Conservation (phyloP, 1,139 yeast genomes). For the Zhuliangozyma blackwelliae region DNA sequence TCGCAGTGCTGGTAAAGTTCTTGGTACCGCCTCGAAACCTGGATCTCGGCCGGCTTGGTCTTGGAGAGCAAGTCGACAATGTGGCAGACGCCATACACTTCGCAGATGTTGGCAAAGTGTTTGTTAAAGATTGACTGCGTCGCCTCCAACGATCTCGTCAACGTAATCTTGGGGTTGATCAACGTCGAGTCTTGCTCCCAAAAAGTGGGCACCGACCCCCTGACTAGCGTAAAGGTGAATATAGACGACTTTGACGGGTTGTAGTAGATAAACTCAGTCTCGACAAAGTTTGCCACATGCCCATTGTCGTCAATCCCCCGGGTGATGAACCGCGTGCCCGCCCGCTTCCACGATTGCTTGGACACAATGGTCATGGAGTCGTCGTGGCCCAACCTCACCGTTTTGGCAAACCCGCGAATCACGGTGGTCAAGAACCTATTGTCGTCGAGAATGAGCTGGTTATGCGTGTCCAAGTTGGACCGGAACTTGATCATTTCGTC, state of each 20-base stretch:
- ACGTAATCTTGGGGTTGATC: slow-evolving; percentile 78
- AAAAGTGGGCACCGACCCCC: slow-evolving; percentile 94
- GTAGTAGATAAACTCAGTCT: slow-evolving; percentile 76
- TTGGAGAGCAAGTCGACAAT: slow-evolving; percentile 74
- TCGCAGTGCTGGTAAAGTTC: slow-evolving; percentile 47
- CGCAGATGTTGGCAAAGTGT: slow-evolving; percentile 68
- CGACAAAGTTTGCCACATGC: slow-evolving; percentile 93
- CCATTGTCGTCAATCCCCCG: slow-evolving; percentile 96
- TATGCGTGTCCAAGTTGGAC: slow-evolving; percentile 58
- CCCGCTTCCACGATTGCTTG: slow-evolving; percentile 91
- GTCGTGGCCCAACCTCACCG: slow-evolving; percentile 44
- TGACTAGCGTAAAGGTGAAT: slow-evolving; percentile 76
- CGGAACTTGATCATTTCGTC: slow-evolving; percentile 74
- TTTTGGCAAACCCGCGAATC: slow-evolving; percentile 91
- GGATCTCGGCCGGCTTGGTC: slow-evolving; percentile 71
- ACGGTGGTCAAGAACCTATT: slow-evolving; percentile 85
- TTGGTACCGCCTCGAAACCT: slow-evolving; percentile 64
- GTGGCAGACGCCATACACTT: slow-evolving; percentile 82
- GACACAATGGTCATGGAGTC: slow-evolving; percentile 79
- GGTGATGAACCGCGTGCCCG: slow-evolving; percentile 92
- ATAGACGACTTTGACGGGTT: slow-evolving; percentile 42
- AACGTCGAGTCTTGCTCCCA: slow-evolving; percentile 96
- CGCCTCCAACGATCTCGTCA: slow-evolving; percentile 87
- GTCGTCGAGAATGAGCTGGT: slow-evolving; percentile 58
- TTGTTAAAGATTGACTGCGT: slow-evolving; percentile 84